A percentile compares a stretch with the other conserved stretches of the same genome.
Evolutionary conservation across 169 alveolate genomes (phyloP).

Genomic region (Plasmodium sp.): DNA sequence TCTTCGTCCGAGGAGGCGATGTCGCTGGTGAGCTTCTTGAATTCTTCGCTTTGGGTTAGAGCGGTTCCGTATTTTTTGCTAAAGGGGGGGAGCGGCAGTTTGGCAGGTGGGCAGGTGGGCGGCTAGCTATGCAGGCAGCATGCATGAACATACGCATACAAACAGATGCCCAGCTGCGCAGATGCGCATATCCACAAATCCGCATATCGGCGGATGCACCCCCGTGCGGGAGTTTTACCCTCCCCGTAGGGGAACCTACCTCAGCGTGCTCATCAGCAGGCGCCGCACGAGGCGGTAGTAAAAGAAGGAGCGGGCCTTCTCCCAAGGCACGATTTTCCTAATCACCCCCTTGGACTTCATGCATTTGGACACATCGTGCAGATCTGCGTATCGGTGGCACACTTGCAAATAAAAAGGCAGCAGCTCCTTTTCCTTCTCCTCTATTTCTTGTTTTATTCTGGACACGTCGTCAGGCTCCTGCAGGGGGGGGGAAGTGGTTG

Average conservation of each 20-base stretch:
- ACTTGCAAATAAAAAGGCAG: conserved; percentile 82
- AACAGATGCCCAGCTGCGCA: neutral
- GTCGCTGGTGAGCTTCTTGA: conserved; percentile 15
- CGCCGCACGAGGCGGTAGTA: conserved; percentile 82
- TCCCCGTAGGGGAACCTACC: conserved; percentile 26
- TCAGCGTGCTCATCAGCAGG: conserved; percentile 76
- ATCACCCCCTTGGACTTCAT: conserved; percentile 89
- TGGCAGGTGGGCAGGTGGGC: neutral
- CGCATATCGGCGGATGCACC: neutral
- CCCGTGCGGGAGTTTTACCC: neutral
- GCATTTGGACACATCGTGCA: conserved; percentile 89
- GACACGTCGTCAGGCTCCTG: conserved; percentile 35
- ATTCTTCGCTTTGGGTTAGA: conserved; percentile 26
- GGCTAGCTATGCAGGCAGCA: neutral
- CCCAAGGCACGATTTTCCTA: conserved; percentile 85
- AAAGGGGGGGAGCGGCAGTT: neutral
- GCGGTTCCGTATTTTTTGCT: conserved; percentile 22
- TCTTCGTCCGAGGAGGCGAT: conserved; percentile 8
- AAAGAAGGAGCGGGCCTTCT: conserved; percentile 82
- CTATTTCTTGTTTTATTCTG: conserved; percentile 76
- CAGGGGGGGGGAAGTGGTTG: conserved; percentile 18
- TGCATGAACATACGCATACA: neutral
- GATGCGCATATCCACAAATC: neutral
- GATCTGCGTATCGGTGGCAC: conserved; percentile 87
- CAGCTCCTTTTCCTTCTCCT: conserved; percentile 76